Base-by-base conservation (phyloP, 257 asterid species). In the Solanum paucissectum region DNA sequence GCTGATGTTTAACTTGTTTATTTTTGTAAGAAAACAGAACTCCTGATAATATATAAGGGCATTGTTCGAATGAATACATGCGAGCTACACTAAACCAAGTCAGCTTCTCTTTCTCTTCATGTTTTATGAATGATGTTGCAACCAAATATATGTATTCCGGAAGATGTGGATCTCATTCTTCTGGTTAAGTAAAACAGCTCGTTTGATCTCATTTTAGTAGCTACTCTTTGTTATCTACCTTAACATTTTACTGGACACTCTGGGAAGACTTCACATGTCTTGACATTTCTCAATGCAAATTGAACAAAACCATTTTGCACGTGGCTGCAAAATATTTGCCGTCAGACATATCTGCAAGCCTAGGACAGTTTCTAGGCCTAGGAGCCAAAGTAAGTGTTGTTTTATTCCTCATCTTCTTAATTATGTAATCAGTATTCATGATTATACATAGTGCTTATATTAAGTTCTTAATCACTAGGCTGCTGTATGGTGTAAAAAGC, bases 211-310 rank as follows among this genome's bases (percentile, higher is more conserved):
- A 71, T 36, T 52, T 85, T 71, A 83, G 86, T 88, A 76, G 21
- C n/a, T 46, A 11, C 34, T 33, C 37, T 82, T 76, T 76, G 84
- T 74, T 83, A 75, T 89, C 87, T 91, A 25, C 95, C 96, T 94
- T 91, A 92, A 93, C 92, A 36, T 60, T 27, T 89, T 36, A 75
- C 87, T 89, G 92, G 99, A 90, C 89, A 89, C 92, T 93, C 64
- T 97, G 98, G 99, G 98, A 97, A 89, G 98, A 95, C 87, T 93
- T 93, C 89, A 95, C 98, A 73, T 97, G 99, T 90, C 90, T 95
- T 91, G 99, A 97, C 90, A 89, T 94, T 89, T 93, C 99, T 83
- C 99, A 97, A 89, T 97, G 99, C 94, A 91, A 88, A 36, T 87
- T 95, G 95, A 95, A 97, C 88, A 95, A 93, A 88, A 87, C 95